Percentiles rank a stretch among this genome's conserved stretches.
These are phyloP conservation scores for Clitopilus hobsonii DNA, from an alignment of 768 basidiomycete species.

Conservation along the genomic window DNA sequence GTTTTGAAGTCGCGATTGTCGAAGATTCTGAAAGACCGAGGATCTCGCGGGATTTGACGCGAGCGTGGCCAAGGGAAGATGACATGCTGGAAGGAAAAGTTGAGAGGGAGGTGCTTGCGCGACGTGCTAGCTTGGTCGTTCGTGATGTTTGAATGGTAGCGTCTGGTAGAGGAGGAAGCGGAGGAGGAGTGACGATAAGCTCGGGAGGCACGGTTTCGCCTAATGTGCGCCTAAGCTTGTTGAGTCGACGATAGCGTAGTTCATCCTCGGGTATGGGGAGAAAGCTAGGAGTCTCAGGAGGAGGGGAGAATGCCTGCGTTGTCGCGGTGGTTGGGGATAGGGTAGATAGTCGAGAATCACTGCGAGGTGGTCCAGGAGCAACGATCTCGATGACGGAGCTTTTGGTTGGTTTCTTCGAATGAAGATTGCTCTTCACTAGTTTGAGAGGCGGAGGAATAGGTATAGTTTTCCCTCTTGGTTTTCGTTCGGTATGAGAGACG, in stretches of 20 bases:
- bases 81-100: constrained; percentile 7
- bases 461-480: not conserved
- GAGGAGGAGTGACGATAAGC: constrained; percentile 6
- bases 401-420: not conserved
- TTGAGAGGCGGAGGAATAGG: constrained; percentile 8
- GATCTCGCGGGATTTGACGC: constrained; percentile 7
- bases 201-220: constrained; percentile 17
- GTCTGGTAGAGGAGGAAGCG: not conserved
- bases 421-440: constrained; percentile 8
- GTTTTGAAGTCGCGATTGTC: not conserved
- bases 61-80: constrained; percentile 5
- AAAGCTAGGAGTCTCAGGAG: constrained; percentile 8
- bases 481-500: constrained; percentile 3
- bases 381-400: constrained; percentile 7
- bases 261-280: constrained; percentile 11
- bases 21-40: not conserved
- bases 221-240: constrained; percentile 15
- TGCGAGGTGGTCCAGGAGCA: constrained; percentile 8
- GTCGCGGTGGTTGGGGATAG: constrained; percentile 1
- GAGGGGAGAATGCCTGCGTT: not conserved
- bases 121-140: not conserved
- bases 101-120: constrained; percentile 9
- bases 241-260: constrained; percentile 8
- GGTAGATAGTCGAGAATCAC: constrained; percentile 1
- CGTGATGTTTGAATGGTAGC: not conserved